phyloP scores from a whole-genome alignment of 768 basidiomycete species.

The Suillus decipiens region DNA sequence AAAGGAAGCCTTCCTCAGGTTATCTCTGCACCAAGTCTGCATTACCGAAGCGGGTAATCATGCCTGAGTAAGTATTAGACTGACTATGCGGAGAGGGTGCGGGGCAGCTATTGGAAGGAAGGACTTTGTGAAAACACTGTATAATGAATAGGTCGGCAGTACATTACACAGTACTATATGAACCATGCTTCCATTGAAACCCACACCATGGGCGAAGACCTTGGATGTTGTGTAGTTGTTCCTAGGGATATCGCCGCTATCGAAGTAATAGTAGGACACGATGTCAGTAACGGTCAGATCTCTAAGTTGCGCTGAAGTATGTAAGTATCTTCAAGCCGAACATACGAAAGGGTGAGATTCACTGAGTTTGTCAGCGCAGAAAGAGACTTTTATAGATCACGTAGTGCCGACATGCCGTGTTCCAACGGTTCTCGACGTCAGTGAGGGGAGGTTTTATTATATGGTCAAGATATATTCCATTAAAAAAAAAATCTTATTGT shows the following conservation, averaged over 20 bases:
- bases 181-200: constrained; percentile 12
- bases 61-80: constrained; percentile 28
- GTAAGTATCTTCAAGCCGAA: neutral
- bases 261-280: constrained; percentile 1
- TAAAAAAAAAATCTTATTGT: too few species aligned
- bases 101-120: constrained; percentile 22
- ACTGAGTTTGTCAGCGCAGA: too few species aligned
- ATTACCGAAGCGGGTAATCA: constrained; percentile 26
- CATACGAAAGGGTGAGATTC: too few species aligned
- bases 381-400: too few species aligned
- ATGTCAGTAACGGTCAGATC: neutral
- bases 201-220: constrained; percentile 14
- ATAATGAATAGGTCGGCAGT: neutral
- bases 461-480: too few species aligned
- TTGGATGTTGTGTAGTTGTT: constrained; percentile 7
- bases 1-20: constrained; percentile 3
- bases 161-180: neutral
- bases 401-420: too few species aligned
- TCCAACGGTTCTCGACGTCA: too few species aligned
- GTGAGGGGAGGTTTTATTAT: too few species aligned
- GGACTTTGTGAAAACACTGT: constrained; percentile 18
- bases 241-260: neutral
- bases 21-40: too few species aligned
- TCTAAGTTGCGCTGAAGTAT: neutral
- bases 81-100: constrained; percentile 24